These are phyloP conservation scores for Colletotrichum lindemuthianum DNA, from an alignment of 2,329 filamentous ascomycete genomes.

Conservation along the genomic window DNA sequence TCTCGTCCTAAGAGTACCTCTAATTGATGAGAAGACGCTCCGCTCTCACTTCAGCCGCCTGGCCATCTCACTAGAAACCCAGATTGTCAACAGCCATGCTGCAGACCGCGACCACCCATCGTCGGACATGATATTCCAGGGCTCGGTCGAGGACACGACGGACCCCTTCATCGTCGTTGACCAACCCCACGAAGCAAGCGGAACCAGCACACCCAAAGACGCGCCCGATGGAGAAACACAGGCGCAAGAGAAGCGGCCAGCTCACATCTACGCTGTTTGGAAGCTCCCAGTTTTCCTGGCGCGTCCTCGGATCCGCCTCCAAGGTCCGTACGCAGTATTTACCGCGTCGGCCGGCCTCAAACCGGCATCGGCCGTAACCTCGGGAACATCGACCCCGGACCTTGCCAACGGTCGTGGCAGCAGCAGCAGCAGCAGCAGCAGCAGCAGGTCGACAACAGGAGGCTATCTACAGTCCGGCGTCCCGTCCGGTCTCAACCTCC, in stretches of 20 bases:
- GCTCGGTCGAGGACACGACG: conserved; percentile 58
- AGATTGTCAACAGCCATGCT: conserved; percentile 67
- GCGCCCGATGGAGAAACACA: conserved; percentile 32
- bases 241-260: conserved; percentile 42
- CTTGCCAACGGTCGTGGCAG: conserved; percentile 18
- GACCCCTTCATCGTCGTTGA: conserved; percentile 63
- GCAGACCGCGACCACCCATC: conserved; percentile 58
- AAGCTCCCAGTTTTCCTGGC: conserved; percentile 67
- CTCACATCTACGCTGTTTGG: conserved; percentile 66
- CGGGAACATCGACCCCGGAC: conserved; percentile 30
- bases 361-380: conserved; percentile 55
- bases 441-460: conserved; percentile 49
- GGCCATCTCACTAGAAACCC: conserved; percentile 73
- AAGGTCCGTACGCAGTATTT: conserved; percentile 74
- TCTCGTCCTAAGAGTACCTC: conserved; percentile 73
- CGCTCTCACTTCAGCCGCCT: conserved; percentile 70
- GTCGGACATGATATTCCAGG: conserved; percentile 70
- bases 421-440: conserved; percentile 5
- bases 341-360: conserved; percentile 69
- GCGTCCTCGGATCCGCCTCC: conserved; percentile 71
- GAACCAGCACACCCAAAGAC: conserved; percentile 39
- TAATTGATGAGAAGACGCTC: conserved; percentile 65
- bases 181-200: conserved; percentile 45
- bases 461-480: conserved; percentile 77
- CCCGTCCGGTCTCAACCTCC: conserved; percentile 78